Conservation (phyloP, 2,329 filamentous ascomycete species). For the Aphanoascus verrucosus region DNA sequence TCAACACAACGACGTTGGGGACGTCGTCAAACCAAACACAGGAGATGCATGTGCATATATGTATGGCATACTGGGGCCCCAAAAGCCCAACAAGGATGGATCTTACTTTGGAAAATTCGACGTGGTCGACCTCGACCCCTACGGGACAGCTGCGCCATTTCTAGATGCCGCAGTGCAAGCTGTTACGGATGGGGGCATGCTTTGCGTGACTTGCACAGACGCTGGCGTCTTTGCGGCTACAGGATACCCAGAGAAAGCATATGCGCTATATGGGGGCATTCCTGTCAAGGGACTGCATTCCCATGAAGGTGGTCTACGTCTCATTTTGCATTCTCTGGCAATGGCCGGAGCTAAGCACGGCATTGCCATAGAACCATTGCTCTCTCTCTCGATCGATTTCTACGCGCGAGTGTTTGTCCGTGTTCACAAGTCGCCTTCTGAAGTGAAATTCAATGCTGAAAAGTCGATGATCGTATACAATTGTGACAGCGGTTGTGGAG, state of each 20-base stretch:
- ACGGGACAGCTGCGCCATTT: slow-evolving; percentile 86
- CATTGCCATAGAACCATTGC: slow-evolving; percentile 74
- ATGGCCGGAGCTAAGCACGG: slow-evolving; percentile 75
- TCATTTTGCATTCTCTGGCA: slow-evolving; percentile 75
- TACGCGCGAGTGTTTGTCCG: slow-evolving; percentile 84
- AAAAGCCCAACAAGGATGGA: slow-evolving; percentile 28
- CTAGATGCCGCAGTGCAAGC: slow-evolving; percentile 83
- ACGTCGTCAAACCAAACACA: slow-evolving; percentile 60
- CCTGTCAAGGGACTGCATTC: slow-evolving; percentile 75
- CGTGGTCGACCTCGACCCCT: slow-evolving; percentile 92
- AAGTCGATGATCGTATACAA: slow-evolving; percentile 91
- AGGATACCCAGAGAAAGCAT: slow-evolving; percentile 89
- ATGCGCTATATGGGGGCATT: slow-evolving; percentile 81
- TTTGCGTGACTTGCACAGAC: slow-evolving; percentile 95
- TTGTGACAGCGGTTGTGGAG: slow-evolving; percentile 83
- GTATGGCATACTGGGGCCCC: slow-evolving; percentile 55
- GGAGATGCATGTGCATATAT: slow-evolving; percentile 85
- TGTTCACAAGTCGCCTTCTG: slow-evolving; percentile 64
- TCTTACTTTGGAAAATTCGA: slow-evolving; percentile 55
- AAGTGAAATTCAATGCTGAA: slow-evolving; percentile 80
- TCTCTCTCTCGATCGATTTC: slow-evolving; percentile 92
- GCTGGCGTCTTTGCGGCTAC: slow-evolving; percentile 90
- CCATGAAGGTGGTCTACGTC: slow-evolving; percentile 78
- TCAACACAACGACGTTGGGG: slow-evolving; percentile 63
- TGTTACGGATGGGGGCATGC: slow-evolving; percentile 73